A percentile compares a stretch with the other conserved stretches of the same genome.
Conservation (phyloP, 331 rosid species). For the Arachis monticola region DNA sequence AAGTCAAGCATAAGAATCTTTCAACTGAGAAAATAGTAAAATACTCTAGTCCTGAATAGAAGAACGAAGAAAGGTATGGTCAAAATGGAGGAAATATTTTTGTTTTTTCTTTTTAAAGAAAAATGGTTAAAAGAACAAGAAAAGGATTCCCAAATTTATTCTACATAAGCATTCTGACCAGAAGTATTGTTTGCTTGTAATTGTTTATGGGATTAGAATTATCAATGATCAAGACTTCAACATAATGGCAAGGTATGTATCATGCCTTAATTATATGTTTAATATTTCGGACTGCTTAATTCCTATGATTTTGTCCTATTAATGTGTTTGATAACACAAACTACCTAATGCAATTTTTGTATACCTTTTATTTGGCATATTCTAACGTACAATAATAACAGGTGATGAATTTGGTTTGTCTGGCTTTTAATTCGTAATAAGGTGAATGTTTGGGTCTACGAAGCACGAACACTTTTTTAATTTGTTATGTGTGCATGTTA, state of each 20-base stretch:
- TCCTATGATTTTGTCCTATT: constrained; percentile 27
- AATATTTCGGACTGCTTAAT: constrained; percentile 24
- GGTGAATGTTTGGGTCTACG: no score
- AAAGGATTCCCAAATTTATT: background rate
- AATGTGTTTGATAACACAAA: background rate
- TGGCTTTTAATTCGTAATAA: no score
- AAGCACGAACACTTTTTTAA: no score
- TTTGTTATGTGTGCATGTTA: no score
- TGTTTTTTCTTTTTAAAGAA: background rate
- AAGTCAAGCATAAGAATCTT: constrained; percentile 31
- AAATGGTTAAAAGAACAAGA: background rate
- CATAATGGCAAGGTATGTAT: constrained; percentile 1
- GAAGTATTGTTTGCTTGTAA: background rate
- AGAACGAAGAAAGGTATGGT: background rate
- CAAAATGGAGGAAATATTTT: constrained; percentile 3
- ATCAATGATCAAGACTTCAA: background rate
- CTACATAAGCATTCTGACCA: constrained; percentile 2
- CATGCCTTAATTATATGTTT: constrained; percentile 3
- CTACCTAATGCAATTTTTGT: background rate
- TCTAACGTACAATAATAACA: background rate
- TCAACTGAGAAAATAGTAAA: background rate
- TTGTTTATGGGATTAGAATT: background rate
- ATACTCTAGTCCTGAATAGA: constrained; percentile 15
- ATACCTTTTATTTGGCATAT: background rate
- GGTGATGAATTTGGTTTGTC: no score